Evolutionary conservation across 306 rosid species (phyloP).

Genomic region (Lagenaria siceraria): DNA sequence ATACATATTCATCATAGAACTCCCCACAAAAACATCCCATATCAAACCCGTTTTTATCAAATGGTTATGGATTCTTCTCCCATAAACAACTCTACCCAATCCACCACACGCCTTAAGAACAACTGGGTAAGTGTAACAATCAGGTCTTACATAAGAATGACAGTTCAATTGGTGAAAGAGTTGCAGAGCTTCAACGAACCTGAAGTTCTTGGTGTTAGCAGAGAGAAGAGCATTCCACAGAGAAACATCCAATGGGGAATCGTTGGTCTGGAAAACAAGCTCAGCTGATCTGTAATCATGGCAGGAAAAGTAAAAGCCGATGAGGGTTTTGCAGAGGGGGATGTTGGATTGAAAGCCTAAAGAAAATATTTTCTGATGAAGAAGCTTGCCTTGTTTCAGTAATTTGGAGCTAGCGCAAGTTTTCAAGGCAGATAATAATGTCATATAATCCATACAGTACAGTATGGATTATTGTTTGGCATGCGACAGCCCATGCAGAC

Average conservation of each 20-base stretch:
- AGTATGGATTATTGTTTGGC: background rate
- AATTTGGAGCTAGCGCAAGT: slow-evolving; percentile 33
- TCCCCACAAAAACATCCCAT: slow-evolving; percentile 46
- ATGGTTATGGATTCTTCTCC: slow-evolving; percentile 37
- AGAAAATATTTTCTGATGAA: slow-evolving; percentile 54
- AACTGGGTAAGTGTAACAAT: slow-evolving; percentile 59
- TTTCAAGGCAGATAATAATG: slow-evolving; percentile 36
- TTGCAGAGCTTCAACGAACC: slow-evolving; percentile 50
- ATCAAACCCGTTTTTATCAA: slow-evolving; percentile 45
- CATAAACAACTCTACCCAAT: slow-evolving; percentile 27
- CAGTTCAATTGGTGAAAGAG: slow-evolving; percentile 28
- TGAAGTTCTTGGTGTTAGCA: slow-evolving; percentile 48
- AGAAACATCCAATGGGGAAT: slow-evolving; percentile 38
- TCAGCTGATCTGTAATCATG: slow-evolving; percentile 29
- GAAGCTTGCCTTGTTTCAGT: slow-evolving; percentile 36
- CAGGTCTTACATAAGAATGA: slow-evolving; percentile 32
- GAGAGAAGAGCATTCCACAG: slow-evolving; percentile 66
- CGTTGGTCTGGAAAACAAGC: slow-evolving; percentile 32
- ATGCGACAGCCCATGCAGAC: background rate
- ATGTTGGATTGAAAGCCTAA: slow-evolving; percentile 37
- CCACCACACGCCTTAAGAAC: slow-evolving; percentile 66
- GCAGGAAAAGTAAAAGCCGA: slow-evolving; percentile 43
- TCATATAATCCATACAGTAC: slow-evolving; percentile 30
- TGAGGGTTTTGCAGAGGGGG: slow-evolving; percentile 37
- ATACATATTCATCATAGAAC: slow-evolving; percentile 54